Percentiles rank a stretch among this genome's conserved stretches.
phyloP scores from a whole-genome alignment of 192 early-diverging fungal species.

The Backusella circina region DNA sequence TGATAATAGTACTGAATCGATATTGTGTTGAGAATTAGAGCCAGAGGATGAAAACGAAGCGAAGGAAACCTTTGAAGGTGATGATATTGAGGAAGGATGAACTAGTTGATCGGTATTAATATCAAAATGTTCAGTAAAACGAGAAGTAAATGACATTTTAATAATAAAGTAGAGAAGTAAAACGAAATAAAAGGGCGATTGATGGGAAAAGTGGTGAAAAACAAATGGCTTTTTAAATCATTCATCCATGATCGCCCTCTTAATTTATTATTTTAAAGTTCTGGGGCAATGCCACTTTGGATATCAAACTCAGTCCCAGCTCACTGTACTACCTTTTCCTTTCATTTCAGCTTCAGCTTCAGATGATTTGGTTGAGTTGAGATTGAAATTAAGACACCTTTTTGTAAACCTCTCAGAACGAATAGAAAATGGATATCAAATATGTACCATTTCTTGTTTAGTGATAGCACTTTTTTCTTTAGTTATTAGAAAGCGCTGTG shows the following conservation, averaged over 20 bases:
- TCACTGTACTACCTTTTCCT: neutral
- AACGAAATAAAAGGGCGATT: neutral
- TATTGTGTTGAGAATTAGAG: neutral
- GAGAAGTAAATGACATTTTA: conserved; percentile 6
- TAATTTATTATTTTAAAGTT: neutral
- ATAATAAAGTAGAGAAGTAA: conserved; percentile 3
- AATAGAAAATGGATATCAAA: neutral
- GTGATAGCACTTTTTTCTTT: neutral
- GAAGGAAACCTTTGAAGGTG: neutral
- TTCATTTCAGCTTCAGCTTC: neutral
- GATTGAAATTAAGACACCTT: neutral
- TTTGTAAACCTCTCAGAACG: neutral
- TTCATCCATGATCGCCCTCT: neutral
- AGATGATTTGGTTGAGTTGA: neutral
- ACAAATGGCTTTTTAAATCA: neutral
- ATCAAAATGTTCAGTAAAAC: conserved; percentile 27
- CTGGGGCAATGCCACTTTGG: neutral
- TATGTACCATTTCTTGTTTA: neutral
- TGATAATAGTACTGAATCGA: neutral
- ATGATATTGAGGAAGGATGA: neutral
- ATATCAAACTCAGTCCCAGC: neutral
- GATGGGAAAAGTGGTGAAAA: neutral
- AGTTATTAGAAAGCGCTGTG: neutral
- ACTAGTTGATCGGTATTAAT: neutral
- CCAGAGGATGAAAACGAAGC: neutral